Evolutionary conservation across 148 eudicot species (phyloP).

Genomic region (Hydrangea macrophylla): DNA sequence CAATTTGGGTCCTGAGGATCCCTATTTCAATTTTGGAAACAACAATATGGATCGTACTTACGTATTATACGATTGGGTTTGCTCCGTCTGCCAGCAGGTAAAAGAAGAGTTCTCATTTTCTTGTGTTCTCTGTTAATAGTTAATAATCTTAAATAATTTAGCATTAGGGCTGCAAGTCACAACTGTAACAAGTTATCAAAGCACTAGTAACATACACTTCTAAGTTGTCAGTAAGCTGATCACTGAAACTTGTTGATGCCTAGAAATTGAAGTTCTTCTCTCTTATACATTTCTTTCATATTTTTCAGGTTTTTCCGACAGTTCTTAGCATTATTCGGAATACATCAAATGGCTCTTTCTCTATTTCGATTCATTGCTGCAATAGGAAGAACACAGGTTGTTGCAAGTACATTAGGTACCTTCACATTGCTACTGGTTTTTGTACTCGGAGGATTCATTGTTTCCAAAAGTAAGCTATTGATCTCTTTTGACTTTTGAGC

Average conservation of each 20-base stretch:
- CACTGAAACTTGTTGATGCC: background rate
- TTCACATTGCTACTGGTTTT: slow-evolving; percentile 40
- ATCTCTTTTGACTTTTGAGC: slow-evolving; percentile 1
- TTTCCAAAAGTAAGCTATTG: slow-evolving; percentile 48
- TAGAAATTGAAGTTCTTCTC: background rate
- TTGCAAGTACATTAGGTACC: slow-evolving; percentile 43
- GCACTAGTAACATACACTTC: background rate
- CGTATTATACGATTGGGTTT: slow-evolving; percentile 67
- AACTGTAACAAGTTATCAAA: background rate
- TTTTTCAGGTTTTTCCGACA: slow-evolving; percentile 54
- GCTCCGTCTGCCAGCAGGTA: slow-evolving; percentile 69
- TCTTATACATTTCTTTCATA: background rate
- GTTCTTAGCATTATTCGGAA: slow-evolving; percentile 54
- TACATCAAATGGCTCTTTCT: slow-evolving; percentile 67
- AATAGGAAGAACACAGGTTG: slow-evolving; percentile 53
- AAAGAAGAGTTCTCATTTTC: background rate
- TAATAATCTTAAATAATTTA: background rate
- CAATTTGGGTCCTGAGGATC: slow-evolving; percentile 61
- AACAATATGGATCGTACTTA: slow-evolving; percentile 55
- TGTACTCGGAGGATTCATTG: slow-evolving; percentile 69
- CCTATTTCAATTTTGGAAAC: slow-evolving; percentile 64
- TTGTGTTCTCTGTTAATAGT: slow-evolving; percentile 3
- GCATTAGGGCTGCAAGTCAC: background rate
- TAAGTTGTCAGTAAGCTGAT: background rate
- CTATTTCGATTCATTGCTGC: slow-evolving; percentile 66